Conservation (phyloP, 257 asterid genomes). For the Solanum pennellii region DNA sequence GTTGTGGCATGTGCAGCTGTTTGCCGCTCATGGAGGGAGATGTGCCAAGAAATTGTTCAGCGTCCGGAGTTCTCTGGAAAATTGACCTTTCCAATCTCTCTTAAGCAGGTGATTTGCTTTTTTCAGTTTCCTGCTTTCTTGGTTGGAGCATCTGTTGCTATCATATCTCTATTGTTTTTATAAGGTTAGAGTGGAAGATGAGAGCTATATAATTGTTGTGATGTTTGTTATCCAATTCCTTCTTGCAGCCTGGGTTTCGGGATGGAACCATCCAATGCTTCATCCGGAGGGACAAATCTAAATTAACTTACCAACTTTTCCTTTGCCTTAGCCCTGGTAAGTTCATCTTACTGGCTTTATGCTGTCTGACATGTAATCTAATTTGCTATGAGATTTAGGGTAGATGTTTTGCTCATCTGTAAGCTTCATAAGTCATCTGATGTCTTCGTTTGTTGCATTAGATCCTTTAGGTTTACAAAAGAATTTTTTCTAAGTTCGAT, state of each 20-base stretch:
- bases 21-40: slow-evolving; percentile 81
- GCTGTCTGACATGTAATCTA: background rate
- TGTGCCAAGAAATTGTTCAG: slow-evolving; percentile 67
- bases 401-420: background rate
- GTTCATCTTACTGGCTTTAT: background rate
- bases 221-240: background rate
- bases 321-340: slow-evolving; percentile 71
- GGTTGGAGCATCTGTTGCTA: background rate
- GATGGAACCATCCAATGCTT: slow-evolving; percentile 84
- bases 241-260: slow-evolving; percentile 66
- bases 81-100: slow-evolving; percentile 70
- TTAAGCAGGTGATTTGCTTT: slow-evolving; percentile 45
- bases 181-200: background rate
- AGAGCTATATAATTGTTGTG: background rate
- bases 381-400: background rate
- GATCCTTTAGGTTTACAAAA: background rate
- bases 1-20: slow-evolving; percentile 83
- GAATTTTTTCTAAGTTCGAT: background rate
- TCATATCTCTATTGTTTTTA: background rate
- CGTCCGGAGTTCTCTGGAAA: slow-evolving; percentile 58
- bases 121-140: background rate
- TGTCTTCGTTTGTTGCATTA: background rate
- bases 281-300: slow-evolving; percentile 72
- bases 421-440: background rate
- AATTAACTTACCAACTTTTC: slow-evolving; percentile 62